Evolutionary conservation across 306 rosid species (phyloP).

Genomic region (Citrullus mucosospermus): DNA sequence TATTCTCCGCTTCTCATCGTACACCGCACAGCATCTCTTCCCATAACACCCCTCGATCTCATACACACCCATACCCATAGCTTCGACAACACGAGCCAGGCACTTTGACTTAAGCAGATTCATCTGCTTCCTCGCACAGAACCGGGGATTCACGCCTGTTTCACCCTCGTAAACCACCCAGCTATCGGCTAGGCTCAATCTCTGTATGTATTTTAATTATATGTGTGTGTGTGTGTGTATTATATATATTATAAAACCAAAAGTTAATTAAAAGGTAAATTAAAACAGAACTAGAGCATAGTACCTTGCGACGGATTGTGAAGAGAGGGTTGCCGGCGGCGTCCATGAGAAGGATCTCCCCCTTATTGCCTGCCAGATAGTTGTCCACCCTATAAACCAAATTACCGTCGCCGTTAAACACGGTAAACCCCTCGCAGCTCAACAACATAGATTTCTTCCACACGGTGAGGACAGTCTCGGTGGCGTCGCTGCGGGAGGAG

Average conservation of each 20-base stretch:
- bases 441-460: constrained; percentile 70
- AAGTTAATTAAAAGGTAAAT: no score
- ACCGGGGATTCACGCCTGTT: constrained; percentile 21
- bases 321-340: constrained; percentile 52
- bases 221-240: no score
- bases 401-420: constrained; percentile 41
- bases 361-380: constrained; percentile 35
- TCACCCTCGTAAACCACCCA: constrained; percentile 67
- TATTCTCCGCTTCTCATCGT: constrained; percentile 28
- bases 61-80: constrained; percentile 13
- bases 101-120: constrained; percentile 31
- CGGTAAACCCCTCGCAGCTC: constrained; percentile 71
- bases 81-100: constrained; percentile 26
- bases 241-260: neutral
- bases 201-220: constrained; percentile 16
- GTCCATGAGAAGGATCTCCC: constrained; percentile 67
- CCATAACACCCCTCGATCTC: constrained; percentile 55
- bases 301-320: constrained; percentile 61
- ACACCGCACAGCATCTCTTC: constrained; percentile 40
- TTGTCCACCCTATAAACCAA: constrained; percentile 56
- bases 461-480: constrained; percentile 33
- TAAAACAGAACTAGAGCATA: no score
- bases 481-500: neutral
- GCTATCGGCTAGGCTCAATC: constrained; percentile 44
- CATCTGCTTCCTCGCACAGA: constrained; percentile 29